Percentiles rank a stretch among this genome's conserved stretches.
phyloP scores from a whole-genome alignment of 2,329 filamentous ascomycete species.

The Macrophomina phaseolina region DNA sequence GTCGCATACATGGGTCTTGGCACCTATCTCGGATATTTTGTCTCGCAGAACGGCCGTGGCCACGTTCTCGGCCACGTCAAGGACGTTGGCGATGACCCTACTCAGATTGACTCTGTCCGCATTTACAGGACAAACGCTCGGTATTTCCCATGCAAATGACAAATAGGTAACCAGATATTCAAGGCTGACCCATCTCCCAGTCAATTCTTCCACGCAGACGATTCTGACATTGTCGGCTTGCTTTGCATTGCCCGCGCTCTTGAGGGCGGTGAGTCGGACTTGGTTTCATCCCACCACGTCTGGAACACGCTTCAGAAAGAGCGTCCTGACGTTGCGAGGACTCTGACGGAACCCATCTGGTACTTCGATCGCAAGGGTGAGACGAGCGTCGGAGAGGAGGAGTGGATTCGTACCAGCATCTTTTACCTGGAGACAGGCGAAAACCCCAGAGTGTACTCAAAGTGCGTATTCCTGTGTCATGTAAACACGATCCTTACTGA shows the following conservation, averaged over 20 bases:
- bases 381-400: conserved; percentile 73
- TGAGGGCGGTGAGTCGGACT: conserved; percentile 83
- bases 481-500: conserved; percentile 26
- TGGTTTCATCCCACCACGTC: conserved; percentile 78
- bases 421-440: conserved; percentile 72
- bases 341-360: conserved; percentile 79
- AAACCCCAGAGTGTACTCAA: conserved; percentile 73
- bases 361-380: conserved; percentile 94
- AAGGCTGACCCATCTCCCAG: conserved; percentile 38
- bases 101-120: conserved; percentile 82
- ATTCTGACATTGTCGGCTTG: conserved; percentile 81
- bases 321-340: conserved; percentile 77
- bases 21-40: conserved; percentile 84
- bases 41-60: conserved; percentile 82
- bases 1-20: conserved; percentile 89
- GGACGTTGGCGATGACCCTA: conserved; percentile 81
- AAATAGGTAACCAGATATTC: background rate
- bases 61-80: conserved; percentile 91
- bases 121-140: conserved; percentile 88
- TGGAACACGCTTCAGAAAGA: conserved; percentile 80
- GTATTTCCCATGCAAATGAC: conserved; percentile 35
- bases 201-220: conserved; percentile 87
- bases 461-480: conserved; percentile 48
- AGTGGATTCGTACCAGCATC: conserved; percentile 73
- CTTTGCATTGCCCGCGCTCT: conserved; percentile 79